phyloP scores from a whole-genome alignment of 78 protist genomes.

The Protostelium mycophagum region DNA sequence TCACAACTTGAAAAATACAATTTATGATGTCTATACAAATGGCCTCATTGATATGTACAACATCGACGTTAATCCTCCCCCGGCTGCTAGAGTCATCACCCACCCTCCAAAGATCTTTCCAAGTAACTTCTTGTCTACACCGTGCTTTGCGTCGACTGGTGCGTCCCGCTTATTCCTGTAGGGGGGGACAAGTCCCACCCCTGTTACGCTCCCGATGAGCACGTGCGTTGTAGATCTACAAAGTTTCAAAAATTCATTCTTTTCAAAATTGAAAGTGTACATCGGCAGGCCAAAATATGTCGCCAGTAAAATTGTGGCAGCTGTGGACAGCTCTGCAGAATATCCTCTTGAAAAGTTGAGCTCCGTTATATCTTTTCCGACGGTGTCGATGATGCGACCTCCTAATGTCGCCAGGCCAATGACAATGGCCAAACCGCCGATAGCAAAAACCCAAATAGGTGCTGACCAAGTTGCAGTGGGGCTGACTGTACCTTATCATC shows the following conservation, averaged over 20 bases:
- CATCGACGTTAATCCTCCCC: neutral
- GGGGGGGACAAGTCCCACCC: neutral
- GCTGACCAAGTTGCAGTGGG: neutral
- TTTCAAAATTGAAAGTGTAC: no score
- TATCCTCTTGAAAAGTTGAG: constrained; percentile 15
- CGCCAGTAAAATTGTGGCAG: constrained; percentile 21
- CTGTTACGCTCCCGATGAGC: neutral
- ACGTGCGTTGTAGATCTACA: neutral
- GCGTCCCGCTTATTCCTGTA: neutral
- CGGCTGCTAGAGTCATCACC: neutral
- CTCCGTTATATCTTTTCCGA: constrained; percentile 26
- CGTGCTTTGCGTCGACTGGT: neutral
- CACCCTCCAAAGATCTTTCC: neutral
- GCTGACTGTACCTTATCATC: no score
- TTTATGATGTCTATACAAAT: no score
- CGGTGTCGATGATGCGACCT: constrained; percentile 25
- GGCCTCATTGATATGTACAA: neutral
- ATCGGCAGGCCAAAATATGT: constrained; percentile 40
- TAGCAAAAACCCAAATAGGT: constrained; percentile 6
- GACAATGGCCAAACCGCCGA: constrained; percentile 13
- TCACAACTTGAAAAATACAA: no score
- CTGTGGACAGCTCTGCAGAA: constrained; percentile 21
- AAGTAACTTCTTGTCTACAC: neutral
- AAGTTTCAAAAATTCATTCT: no score
- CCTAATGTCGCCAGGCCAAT: constrained; percentile 25